Percentiles rank a stretch among this genome's conserved stretches.
Conservation (phyloP, 2,329 filamentous ascomycete species). For the Paracamarosporium sp. region DNA sequence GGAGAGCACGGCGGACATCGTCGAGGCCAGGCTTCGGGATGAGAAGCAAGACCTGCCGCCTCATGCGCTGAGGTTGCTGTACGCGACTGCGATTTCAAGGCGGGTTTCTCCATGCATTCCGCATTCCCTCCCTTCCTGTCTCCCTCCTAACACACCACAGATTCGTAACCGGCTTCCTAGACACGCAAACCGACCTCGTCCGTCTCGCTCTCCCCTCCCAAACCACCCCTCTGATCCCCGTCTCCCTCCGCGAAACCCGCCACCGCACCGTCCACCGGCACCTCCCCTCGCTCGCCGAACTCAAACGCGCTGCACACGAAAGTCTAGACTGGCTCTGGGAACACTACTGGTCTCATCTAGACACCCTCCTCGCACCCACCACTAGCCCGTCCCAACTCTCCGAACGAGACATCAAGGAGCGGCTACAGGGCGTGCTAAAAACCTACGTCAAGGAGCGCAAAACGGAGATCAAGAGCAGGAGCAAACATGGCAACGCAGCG, state of each 20-base stretch:
- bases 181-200: slow-evolving; percentile 59
- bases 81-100: slow-evolving; percentile 78
- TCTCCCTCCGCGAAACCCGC: slow-evolving; percentile 86
- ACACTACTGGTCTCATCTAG: slow-evolving; percentile 76
- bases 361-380: slow-evolving; percentile 32
- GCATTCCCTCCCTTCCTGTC: background rate
- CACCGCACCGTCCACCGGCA: slow-evolving; percentile 92
- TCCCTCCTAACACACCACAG: slow-evolving; percentile 46
- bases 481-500: slow-evolving; percentile 18
- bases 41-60: slow-evolving; percentile 53
- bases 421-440: slow-evolving; percentile 39
- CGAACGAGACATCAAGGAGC: slow-evolving; percentile 21
- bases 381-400: background rate
- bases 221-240: slow-evolving; percentile 26
- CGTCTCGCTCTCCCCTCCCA: slow-evolving; percentile 31
- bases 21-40: slow-evolving; percentile 73
- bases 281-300: slow-evolving; percentile 75
- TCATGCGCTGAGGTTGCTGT: slow-evolving; percentile 72
- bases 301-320: slow-evolving; percentile 72
- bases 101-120: slow-evolving; percentile 41
- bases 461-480: slow-evolving; percentile 34
- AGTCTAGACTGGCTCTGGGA: slow-evolving; percentile 87
- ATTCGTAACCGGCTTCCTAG: slow-evolving; percentile 81
- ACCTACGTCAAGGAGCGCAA: slow-evolving; percentile 40
- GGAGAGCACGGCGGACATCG: slow-evolving; percentile 77